Evolutionary conservation across 2,329 filamentous ascomycete genomes (phyloP), one percentile per base, ranked within the genome.

Genomic region (Colletotrichum sansevieriae): DNA sequence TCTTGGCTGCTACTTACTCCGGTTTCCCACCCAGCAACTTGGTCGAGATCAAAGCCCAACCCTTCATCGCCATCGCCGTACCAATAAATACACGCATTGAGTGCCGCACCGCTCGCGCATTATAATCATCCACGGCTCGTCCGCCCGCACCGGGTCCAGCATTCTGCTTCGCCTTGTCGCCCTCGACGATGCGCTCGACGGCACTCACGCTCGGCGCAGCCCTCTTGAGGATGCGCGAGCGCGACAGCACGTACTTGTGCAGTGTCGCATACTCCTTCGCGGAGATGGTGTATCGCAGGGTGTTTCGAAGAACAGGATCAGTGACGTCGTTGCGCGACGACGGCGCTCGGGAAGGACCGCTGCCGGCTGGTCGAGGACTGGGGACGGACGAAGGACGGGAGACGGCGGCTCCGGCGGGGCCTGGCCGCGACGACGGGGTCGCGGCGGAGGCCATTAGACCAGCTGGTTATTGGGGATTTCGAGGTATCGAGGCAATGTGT

Each of bases 241-340:
- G 89, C 70, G 92, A 94, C 58, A 96, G 85, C 61, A 97, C 87
- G 76, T 95, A 94, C 75, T 91, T 91, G 79, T 97, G 94, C 18
- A 98, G 87, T 1, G 91, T 83, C 73, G 93, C 91, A 80, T 98
- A 98, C 79, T 98, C 95, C 78, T 91, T 90, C 47, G 93, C 90
- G 7, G 90, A 91, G 76, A 95, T 94, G 66, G 92, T 96, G 80
- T 97, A 95, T 73, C 94, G 91, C 68, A 98, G 85, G 49, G 93
- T 91, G 79, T 96, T 97, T 79, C 93, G 92, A 65, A 97, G 85
- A 71, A 97, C 86, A 5, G 92, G 91, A 73, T 95, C 92, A 44
- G 72, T 66, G 35, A 73, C 74, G 3, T 78, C 60, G 13, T 67
- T 70, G 58, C 65, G 52, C 22, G 69, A 64, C 11, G 61, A 47